Evolutionary conservation across 106 monocot genomes (phyloP).

Genomic region (Dendrobium huoshanense): DNA sequence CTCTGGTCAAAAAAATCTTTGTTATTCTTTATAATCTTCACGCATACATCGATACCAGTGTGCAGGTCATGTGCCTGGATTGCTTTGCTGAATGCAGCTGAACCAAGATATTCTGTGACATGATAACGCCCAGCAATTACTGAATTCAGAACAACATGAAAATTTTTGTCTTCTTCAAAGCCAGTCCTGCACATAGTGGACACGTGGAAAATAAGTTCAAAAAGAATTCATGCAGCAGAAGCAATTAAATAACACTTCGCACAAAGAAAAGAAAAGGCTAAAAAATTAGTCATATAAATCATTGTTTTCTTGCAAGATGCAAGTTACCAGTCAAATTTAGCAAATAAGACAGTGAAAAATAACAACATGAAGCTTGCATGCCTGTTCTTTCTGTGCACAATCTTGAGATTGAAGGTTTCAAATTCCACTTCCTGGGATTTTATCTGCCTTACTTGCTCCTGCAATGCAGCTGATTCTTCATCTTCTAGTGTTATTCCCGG

Average conservation of each 20-base stretch:
- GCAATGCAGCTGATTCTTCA: conserved; percentile 93
- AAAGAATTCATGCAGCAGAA: background rate
- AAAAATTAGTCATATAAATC: background rate
- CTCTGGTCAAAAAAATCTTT: conserved; percentile 99
- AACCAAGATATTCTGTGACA: conserved; percentile 92
- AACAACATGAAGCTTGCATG: background rate
- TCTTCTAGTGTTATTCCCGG: conserved; percentile 61
- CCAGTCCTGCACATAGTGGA: conserved; percentile 63
- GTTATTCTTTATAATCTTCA: conserved; percentile 99
- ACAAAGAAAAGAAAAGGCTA: background rate
- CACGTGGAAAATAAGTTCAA: background rate
- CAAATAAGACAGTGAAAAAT: background rate
- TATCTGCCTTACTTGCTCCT: conserved; percentile 95
- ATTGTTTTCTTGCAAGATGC: background rate
- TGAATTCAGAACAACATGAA: conserved; percentile 97
- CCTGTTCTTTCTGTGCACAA: conserved; percentile 99
- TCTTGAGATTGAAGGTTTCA: conserved; percentile 95
- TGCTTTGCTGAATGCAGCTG: conserved; percentile 99
- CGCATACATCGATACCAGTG: conserved; percentile 96
- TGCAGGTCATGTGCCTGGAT: conserved; percentile 99
- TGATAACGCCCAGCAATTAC: conserved; percentile 98
- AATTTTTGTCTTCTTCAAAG: conserved; percentile 99
- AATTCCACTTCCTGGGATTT: conserved; percentile 95
- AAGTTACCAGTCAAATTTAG: background rate
- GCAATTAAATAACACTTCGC: background rate